Evolutionary conservation across 305 asterid species (phyloP).

Genomic region (Withania somnifera): DNA sequence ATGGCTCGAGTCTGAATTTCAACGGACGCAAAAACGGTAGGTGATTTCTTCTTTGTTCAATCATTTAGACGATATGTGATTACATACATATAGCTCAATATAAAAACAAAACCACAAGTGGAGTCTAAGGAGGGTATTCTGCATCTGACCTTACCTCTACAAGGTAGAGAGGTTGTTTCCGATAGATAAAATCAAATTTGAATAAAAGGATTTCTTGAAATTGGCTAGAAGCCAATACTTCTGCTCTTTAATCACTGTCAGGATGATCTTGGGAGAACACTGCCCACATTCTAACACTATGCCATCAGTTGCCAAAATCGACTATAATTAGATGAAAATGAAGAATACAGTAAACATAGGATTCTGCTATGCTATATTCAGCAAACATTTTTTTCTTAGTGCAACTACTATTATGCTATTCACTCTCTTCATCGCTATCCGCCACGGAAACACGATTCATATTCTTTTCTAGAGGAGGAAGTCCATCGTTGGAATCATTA

Average conservation of each 20-base stretch:
- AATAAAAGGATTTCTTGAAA: too few relatives aligned
- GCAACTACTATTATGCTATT: conserved; percentile 14
- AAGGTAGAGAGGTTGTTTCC: too few relatives aligned
- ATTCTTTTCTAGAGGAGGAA: conserved; percentile 86
- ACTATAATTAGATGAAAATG: background rate
- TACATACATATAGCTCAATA: background rate
- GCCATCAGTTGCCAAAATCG: background rate
- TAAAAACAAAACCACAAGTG: background rate
- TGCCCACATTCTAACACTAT: background rate
- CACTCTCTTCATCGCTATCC: conserved; percentile 48
- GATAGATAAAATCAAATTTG: too few relatives aligned
- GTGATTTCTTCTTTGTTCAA: background rate
- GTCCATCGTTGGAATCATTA: conserved; percentile 63
- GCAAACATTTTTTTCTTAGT: background rate
- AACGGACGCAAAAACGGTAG: background rate
- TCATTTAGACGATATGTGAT: background rate
- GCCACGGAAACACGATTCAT: conserved; percentile 62
- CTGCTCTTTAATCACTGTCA: background rate
- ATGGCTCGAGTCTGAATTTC: background rate
- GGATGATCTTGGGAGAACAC: background rate
- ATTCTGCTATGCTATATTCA: background rate
- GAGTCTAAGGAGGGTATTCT: too few relatives aligned
- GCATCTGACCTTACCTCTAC: too few relatives aligned
- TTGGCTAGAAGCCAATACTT: too few relatives aligned
- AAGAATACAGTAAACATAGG: background rate